These are phyloP conservation scores for Solanum peruvianum DNA, from an alignment of 257 asterid genomes.

Conservation along the genomic window DNA sequence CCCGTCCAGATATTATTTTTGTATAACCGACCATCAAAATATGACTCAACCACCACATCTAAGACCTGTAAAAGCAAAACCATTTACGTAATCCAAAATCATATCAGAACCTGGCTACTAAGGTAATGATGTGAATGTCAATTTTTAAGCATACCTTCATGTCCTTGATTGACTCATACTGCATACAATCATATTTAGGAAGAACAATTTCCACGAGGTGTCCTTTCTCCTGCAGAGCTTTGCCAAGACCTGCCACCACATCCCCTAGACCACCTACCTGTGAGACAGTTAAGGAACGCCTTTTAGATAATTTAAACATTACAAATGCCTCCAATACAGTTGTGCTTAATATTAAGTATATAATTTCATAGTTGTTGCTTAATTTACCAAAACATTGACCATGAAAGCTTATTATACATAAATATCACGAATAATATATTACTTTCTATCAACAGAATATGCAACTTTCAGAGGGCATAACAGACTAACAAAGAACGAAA, in stretches of 20 bases:
- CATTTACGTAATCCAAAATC: not conserved
- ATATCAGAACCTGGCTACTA: not conserved
- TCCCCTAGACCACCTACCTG: conserved; percentile 99
- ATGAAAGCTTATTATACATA: not conserved
- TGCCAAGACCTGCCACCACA: conserved; percentile 92
- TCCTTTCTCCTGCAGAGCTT: conserved; percentile 87
- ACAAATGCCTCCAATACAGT: not conserved
- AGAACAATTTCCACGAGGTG: conserved; percentile 88
- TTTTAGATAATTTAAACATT: not conserved
- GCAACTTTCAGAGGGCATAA: not conserved
- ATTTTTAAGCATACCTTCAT: conserved; percentile 40
- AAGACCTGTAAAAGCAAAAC: conserved; percentile 45
- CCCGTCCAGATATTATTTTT: conserved; percentile 91
- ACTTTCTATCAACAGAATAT: not conserved
- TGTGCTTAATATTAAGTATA: not conserved
- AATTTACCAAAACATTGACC: not conserved
- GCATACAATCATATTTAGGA: conserved; percentile 95
- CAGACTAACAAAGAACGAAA: not conserved
- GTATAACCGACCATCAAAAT: conserved; percentile 75
- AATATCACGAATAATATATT: not conserved
- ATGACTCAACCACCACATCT: conserved; percentile 79
- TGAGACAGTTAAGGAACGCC: not conserved
- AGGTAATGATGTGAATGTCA: not conserved
- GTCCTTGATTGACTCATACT: conserved; percentile 47
- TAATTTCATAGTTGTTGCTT: not conserved